Base-by-base conservation (phyloP, 768 basidiomycete species). In the Gyrodon lividus region DNA sequence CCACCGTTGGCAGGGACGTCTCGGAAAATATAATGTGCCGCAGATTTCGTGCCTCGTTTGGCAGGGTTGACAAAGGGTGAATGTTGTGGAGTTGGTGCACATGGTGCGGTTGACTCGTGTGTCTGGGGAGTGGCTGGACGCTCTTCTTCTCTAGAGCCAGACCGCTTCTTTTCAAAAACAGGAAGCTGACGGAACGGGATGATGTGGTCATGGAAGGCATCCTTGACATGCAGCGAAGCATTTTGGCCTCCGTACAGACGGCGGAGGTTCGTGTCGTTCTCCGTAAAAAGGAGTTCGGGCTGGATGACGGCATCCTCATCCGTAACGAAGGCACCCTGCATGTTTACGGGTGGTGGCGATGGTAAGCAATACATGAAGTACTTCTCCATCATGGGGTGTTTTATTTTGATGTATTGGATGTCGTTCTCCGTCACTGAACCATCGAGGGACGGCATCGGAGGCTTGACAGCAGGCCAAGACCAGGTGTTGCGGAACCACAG, bases 401-500 rank as follows among this genome's bases (percentile, higher is more conserved):
- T 81, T 3, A 84, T 86, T 35, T 82, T 82, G 60, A 94, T 77
- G 51, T 79, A 80, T 54, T 78, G 80, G 50, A 79, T 74, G 28
- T 82, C 79, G 35, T 68, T 61, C 46, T 77, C 75, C 37, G 77
- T 71, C 19, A 51, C 65, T 4, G 83, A 81, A 4, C 78, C 82
- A 33, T 70, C 74, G 59, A 92, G 70, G 7, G 69, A 73, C 31
- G 89, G 86, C 73, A 82, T 82, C 0, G 78, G 73, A 6, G 87
- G 87, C 52, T 82, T 82, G 33, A 84, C 79, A 9, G 76, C 57
- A 8, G 80, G 76, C 97, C 97, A 99, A 1, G 97, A 98, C 97
- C 97, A 99, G 26, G 92, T 95, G 69, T 99, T 99, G 19, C 92
- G 85, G 75, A 98, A 99, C 88, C 91, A 98, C 38, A 98, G 75